phyloP scores from a whole-genome alignment of 1,284 basidiomycete species.

The Boletellus deceptivus region DNA sequence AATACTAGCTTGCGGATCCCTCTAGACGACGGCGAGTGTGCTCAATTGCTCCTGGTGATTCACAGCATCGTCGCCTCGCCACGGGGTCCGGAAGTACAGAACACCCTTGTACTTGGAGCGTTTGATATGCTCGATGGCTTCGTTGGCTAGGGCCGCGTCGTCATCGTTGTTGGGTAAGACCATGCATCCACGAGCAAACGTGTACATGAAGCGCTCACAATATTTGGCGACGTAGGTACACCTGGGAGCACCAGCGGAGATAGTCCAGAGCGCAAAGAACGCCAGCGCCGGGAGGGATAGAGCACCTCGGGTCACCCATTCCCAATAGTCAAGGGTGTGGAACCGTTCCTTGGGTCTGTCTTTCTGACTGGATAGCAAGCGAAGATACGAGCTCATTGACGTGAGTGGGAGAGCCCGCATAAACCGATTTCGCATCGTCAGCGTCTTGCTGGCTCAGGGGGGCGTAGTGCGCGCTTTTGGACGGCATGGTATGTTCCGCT shows the following conservation, averaged over 20 bases:
- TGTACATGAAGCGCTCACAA: not conserved
- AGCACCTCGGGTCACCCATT: conserved; percentile 1
- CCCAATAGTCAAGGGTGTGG: not conserved
- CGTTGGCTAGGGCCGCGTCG: conserved; percentile 3
- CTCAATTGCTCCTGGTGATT: too few relatives aligned
- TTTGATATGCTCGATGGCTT: conserved; percentile 9
- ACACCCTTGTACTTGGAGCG: not conserved
- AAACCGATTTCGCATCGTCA: too few relatives aligned
- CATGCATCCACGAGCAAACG: too few relatives aligned
- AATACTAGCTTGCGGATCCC: too few relatives aligned
- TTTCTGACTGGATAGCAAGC: not conserved
- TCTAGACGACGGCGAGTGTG: too few relatives aligned
- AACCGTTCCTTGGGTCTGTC: not conserved
- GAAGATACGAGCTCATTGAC: not conserved
- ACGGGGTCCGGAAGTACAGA: not conserved
- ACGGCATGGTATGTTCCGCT: too few relatives aligned
- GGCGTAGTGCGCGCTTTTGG: too few relatives aligned
- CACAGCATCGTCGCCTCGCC: not conserved
- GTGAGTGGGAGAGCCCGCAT: too few relatives aligned
- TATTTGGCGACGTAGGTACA: conserved; percentile 4
- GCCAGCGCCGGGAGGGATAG: not conserved
- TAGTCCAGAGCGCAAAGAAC: conserved; percentile 8
- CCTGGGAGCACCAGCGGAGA: not conserved
- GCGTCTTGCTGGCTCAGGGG: too few relatives aligned
- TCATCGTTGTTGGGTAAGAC: too few relatives aligned